Percentiles rank a stretch among this genome's conserved stretches.
These are phyloP conservation scores for Clonostachys chloroleuca DNA, from an alignment of 2,329 filamentous ascomycete species.

Conservation along the genomic window DNA sequence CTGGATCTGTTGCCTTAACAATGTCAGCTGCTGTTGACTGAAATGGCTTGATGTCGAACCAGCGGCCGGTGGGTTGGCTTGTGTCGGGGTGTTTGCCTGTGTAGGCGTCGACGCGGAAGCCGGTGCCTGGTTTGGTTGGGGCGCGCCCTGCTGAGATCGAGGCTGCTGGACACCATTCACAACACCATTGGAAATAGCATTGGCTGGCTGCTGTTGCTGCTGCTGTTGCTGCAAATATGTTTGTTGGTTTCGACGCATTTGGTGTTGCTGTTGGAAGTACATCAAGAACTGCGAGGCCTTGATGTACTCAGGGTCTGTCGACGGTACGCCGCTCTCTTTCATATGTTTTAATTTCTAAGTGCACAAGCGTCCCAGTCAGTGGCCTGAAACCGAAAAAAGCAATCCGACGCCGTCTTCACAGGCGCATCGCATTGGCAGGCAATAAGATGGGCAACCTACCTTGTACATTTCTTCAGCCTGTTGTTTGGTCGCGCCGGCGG, in stretches of 20 bases:
- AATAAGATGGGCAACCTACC: conserved; percentile 38
- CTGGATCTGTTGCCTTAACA: conserved; percentile 80
- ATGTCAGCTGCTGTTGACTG: conserved; percentile 71
- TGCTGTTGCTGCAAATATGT: conserved; percentile 32
- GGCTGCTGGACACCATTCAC: conserved; percentile 43
- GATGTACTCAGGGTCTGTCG: conserved; percentile 81
- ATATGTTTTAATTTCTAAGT: conserved; percentile 81
- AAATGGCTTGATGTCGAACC: conserved; percentile 53
- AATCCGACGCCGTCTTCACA: neutral
- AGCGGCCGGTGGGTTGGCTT: conserved; percentile 21
- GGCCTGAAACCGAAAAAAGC: neutral
- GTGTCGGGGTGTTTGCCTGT: conserved; percentile 18
- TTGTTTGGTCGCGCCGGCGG: conserved; percentile 67
- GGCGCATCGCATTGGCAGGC: conserved; percentile 2
- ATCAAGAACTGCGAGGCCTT: conserved; percentile 74
- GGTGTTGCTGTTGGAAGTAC: conserved; percentile 64
- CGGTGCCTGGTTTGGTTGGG: conserved; percentile 20
- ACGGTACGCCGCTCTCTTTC: conserved; percentile 77
- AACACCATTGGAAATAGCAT: conserved; percentile 36
- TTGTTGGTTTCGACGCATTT: conserved; percentile 44
- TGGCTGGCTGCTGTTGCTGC: conserved; percentile 35
- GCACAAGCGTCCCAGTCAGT: neutral
- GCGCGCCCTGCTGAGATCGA: conserved; percentile 29
- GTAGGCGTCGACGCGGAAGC: conserved; percentile 11
- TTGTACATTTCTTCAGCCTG: conserved; percentile 71